Conservation (phyloP, 768 basidiomycete genomes). For the Rhizopogon roseolus region DNA sequence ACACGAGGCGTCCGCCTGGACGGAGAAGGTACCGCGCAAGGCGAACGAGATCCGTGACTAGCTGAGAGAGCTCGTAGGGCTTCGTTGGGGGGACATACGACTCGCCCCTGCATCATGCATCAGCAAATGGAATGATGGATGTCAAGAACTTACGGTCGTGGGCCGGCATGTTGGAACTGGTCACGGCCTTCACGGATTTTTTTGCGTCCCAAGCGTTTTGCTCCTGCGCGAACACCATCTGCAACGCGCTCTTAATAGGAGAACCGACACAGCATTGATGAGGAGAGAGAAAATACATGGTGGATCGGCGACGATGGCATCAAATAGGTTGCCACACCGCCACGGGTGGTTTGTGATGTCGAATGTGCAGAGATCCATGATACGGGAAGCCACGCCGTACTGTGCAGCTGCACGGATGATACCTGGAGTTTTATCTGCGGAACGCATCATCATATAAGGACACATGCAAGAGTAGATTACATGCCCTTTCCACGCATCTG, state of each 20-base stretch:
- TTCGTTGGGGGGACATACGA: slow-evolving; percentile 87
- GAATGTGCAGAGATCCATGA: slow-evolving; percentile 86
- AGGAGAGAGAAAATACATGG: slow-evolving; percentile 58
- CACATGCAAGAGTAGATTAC: slow-evolving; percentile 2
- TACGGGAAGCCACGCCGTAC: slow-evolving; percentile 68
- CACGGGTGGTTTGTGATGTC: slow-evolving; percentile 90
- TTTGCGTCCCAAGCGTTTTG: slow-evolving; percentile 75
- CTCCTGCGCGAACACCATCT: slow-evolving; percentile 92
- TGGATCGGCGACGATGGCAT: slow-evolving; percentile 92
- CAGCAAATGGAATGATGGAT: neutral
- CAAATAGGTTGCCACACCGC: slow-evolving; percentile 86
- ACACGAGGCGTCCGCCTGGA: slow-evolving; percentile 85
- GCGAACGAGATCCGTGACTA: slow-evolving; percentile 76
- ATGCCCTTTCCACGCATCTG: slow-evolving; percentile 94
- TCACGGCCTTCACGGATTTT: slow-evolving; percentile 28
- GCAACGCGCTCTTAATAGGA: slow-evolving; percentile 1
- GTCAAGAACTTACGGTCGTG: slow-evolving; percentile 39
- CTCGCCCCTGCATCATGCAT: slow-evolving; percentile 36
- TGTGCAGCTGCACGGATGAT: slow-evolving; percentile 77
- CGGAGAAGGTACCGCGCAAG: slow-evolving; percentile 81
- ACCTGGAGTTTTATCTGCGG: slow-evolving; percentile 50
- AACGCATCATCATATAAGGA: neutral
- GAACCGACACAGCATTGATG: neutral
- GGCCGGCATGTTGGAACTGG: slow-evolving; percentile 23
- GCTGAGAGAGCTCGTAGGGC: slow-evolving; percentile 86